Evolutionary conservation across 768 basidiomycete genomes (phyloP).

Genomic region (Mycena crocata): DNA sequence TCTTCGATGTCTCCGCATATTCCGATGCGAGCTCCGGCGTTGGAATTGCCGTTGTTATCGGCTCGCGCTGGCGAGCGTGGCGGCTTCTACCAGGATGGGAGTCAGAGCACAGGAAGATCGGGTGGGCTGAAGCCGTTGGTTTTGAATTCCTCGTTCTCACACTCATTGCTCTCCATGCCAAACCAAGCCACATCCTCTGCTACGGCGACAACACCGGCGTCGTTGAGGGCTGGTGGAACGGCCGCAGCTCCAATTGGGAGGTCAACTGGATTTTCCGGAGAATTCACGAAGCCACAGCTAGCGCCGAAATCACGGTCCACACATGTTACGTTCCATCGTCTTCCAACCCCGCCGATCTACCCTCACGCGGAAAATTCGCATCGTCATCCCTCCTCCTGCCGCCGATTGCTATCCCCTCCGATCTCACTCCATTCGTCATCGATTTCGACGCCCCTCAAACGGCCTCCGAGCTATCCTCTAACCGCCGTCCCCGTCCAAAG

Average conservation of each 20-base stretch:
- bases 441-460: constrained; percentile 1
- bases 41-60: constrained; percentile 33
- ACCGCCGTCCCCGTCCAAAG: neutral
- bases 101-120: constrained; percentile 48
- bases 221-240: constrained; percentile 50
- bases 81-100: constrained; percentile 43
- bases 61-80: constrained; percentile 36
- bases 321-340: constrained; percentile 30
- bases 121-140: constrained; percentile 59
- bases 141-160: constrained; percentile 52
- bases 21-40: constrained; percentile 41
- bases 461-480: neutral
- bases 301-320: constrained; percentile 14
- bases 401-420: constrained; percentile 1
- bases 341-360: constrained; percentile 37
- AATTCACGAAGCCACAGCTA: constrained; percentile 27
- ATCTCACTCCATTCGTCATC: neutral
- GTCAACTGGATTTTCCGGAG: constrained; percentile 45
- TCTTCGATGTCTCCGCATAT: constrained; percentile 42
- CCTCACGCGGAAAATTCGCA: constrained; percentile 28
- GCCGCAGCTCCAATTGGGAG: constrained; percentile 39
- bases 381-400: neutral
- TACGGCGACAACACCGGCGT: constrained; percentile 48
- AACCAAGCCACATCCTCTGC: constrained; percentile 20
- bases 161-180: constrained; percentile 30